Conservation (phyloP, 225 moss, liverwort and hornwort genomes). For the Marchantia polymorpha region DNA sequence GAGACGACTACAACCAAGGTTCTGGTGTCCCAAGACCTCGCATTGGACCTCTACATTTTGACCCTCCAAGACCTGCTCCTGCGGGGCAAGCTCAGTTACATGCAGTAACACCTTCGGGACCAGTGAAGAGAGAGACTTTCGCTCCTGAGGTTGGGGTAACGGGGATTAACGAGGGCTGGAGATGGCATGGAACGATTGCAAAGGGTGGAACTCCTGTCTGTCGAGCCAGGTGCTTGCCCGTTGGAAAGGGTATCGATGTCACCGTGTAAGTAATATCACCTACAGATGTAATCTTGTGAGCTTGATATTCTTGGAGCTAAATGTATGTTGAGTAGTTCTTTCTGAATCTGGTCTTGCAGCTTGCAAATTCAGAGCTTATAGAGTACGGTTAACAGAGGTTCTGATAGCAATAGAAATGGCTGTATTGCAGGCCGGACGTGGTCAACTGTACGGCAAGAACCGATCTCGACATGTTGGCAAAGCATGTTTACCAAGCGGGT, state of each 20-base stretch:
- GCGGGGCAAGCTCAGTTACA: conserved; percentile 28
- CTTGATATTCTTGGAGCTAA: neutral
- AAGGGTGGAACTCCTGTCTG: conserved; percentile 99
- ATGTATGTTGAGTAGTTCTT: neutral
- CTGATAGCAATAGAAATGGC: conserved; percentile 20
- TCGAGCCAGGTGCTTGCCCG: conserved; percentile 85
- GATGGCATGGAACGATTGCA: conserved; percentile 99
- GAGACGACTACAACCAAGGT: conserved; percentile 57
- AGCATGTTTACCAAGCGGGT: conserved; percentile 97
- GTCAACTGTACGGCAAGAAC: conserved; percentile 98
- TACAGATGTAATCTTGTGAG: neutral
- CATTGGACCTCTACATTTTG: conserved; percentile 49
- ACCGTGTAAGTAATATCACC: conserved; percentile 62
- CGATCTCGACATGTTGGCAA: conserved; percentile 97
- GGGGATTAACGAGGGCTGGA: conserved; percentile 74
- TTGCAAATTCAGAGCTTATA: too few species aligned
- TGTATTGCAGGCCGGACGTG: conserved; percentile 74
- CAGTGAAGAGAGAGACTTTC: conserved; percentile 31
- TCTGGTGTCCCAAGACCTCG: conserved; percentile 47
- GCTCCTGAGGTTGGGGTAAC: conserved; percentile 24
- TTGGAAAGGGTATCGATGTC: conserved; percentile 93
- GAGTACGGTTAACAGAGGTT: neutral
- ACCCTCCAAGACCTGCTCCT: conserved; percentile 47
- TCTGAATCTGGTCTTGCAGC: neutral
- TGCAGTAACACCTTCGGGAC: conserved; percentile 32